Evolutionary conservation across 176 grass and related monocot species (phyloP).

Genomic region (Hyparrhenia diplandra): DNA sequence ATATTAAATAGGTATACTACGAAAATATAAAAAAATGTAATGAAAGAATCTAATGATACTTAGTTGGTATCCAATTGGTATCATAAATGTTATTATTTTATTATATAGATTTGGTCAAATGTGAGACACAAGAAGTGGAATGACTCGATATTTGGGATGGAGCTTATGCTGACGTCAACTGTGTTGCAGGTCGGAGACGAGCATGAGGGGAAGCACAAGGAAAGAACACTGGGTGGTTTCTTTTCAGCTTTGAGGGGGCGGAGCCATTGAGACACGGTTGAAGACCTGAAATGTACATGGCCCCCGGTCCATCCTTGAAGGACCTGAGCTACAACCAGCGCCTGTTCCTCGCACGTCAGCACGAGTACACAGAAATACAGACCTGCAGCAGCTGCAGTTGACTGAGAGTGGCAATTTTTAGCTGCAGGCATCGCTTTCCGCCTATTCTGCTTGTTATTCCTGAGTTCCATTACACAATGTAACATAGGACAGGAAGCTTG

Average conservation of each 20-base stretch:
- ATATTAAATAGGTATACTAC: no score
- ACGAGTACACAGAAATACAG: not conserved
- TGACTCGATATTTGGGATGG: no score
- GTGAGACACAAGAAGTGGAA: no score
- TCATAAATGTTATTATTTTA: no score
- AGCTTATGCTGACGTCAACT: not conserved
- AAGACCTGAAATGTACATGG: constrained; percentile 3
- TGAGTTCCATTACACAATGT: not conserved
- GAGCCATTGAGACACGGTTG: constrained; percentile 40
- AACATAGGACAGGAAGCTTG: not conserved
- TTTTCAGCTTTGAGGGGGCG: constrained; percentile 66
- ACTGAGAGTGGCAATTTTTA: constrained; percentile 23
- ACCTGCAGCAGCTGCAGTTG: not conserved
- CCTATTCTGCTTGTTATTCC: no score
- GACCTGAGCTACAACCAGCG: not conserved
- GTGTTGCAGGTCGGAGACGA: constrained; percentile 61
- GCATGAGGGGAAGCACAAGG: constrained; percentile 58
- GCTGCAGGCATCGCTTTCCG: not conserved
- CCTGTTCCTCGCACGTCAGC: not conserved
- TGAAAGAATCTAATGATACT: no score
- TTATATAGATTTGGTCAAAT: no score
- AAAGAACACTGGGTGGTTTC: constrained; percentile 64
- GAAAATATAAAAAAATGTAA: no score
- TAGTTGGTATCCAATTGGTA: no score
- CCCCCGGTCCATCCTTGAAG: not conserved